These are phyloP conservation scores for Aegilops tauschii DNA, from an alignment of 176 grass and related monocot genomes.

Conservation along the genomic window DNA sequence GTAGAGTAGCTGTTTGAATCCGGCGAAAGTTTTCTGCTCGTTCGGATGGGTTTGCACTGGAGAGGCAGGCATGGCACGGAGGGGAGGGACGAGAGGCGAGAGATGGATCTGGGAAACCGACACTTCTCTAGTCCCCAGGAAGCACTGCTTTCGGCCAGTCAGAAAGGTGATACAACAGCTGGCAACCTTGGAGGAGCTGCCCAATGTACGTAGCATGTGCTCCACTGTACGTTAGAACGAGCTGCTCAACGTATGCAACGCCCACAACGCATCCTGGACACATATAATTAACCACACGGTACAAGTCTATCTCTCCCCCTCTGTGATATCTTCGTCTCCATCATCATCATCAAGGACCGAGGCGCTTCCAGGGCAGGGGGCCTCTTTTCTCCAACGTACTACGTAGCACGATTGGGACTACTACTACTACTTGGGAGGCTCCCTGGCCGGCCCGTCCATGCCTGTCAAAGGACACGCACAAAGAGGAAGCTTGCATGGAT, in stretches of 20 bases:
- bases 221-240: no score
- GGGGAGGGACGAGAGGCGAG: background rate
- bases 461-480: background rate
- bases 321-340: background rate
- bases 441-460: background rate
- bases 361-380: background rate
- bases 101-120: slow-evolving; percentile 31
- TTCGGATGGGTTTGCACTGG: no score
- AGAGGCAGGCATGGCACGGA: no score
- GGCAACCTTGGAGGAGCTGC: background rate
- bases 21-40: no score
- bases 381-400: background rate
- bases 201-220: background rate
- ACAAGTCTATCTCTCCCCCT: background rate
- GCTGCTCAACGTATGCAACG: no score
- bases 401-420: background rate
- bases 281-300: no score
- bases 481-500: background rate
- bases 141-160: slow-evolving; percentile 16
- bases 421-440: background rate
- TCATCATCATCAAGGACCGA: background rate
- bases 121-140: slow-evolving; percentile 37
- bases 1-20: no score
- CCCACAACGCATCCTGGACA: no score
- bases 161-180: background rate